Evolutionary conservation across 176 grass and related monocot genomes (phyloP), one percentile per base, ranked within the genome.

Genomic region (Pharus latifolius): DNA sequence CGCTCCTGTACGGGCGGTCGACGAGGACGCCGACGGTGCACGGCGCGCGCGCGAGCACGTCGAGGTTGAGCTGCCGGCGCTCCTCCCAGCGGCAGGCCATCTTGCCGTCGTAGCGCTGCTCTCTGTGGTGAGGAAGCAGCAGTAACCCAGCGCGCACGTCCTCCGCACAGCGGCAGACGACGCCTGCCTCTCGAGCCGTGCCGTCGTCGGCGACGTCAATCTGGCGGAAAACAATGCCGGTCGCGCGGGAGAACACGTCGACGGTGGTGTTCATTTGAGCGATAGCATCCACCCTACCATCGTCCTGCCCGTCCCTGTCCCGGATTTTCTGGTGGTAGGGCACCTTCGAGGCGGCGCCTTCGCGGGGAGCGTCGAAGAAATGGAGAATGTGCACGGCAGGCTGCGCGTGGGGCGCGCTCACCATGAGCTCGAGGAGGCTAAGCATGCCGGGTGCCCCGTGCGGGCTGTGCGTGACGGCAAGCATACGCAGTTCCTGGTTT

Each of bases 81-180:
- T 72, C 74, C n/a, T 72, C 74, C 0, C 77, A 74, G 0, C 74
- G 74, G 67, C 81, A 84, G 0, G 49, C 49, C 81, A 78, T 78
- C 67, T 41, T 49, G n/a, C 81, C 81, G 67, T 84, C 81, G 67
- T 65, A 84, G 17, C 81, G 65, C 66, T 83, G 81, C 73, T 83
- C 81, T 50, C 49, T 83, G 81, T 49, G 64, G 42, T 58, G 65
- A 9, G 74, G 74, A n/a, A 43, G 15, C 4, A 78, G 74, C 0
- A 84, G 31, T 6, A 84, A 41, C 24, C 58, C 0, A 2, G 73
- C 58, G 31, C 64, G 73, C 58, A 56, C 38, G 2, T 70, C 57
- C 40, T 13, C 41, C 1, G 74, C 76, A 8, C 12, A 32, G 0
- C 75, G 69, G 69, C 82, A 85, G 12, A 65, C 35, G 8, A 10